Base-by-base conservation (phyloP, 2,329 filamentous ascomycete genomes). In the Ophiostoma sp. region DNA sequence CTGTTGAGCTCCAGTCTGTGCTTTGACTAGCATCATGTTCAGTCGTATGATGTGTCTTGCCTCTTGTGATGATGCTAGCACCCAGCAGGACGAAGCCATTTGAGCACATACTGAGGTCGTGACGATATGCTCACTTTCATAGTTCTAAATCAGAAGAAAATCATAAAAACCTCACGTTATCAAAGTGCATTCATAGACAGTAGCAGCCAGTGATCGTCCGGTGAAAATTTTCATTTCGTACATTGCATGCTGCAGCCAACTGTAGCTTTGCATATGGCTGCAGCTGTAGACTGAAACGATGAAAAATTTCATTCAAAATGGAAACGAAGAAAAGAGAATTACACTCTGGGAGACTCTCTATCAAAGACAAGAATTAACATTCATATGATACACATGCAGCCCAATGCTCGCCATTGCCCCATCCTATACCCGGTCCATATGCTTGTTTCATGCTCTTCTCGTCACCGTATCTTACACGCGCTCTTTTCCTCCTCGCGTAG, bases 401-500 rank as follows among this genome's bases (percentile, higher is more conserved):
- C 27, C 27, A 27, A 27, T 27, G 27, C 2, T 27, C 27, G 27
- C 27, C 27, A 27, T 27, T 27, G 27, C 27, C 27, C 27, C 27
- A 27, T 27, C 42, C 12, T 63, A 63, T 68, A 42, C 38, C 62
- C 41, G 49, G 52, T 38, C 60, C 41, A 38, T 67, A 49, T 44
- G 66, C 27, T 64, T 64, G 40, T 64, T 55, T 27, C 41, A 67
- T 64, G 64, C 64, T 2, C 42, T 66, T 40, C 12, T 38, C 38
- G 64, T 36, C 47, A 41, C 60, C 60, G 60, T 63, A 16, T 7
- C 36, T 60, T 60, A 18, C 64, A 62, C 58, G 58, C 58, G 14
- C 58, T 41, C 14, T 62, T 62, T 62, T 16, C 0, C 38, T 36
- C 58, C 58, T 40, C 40, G 60, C 60, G 60, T 63, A 63, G 60